Base-by-base conservation (phyloP, 2,329 filamentous ascomycete species). In the Dothidotthia symphoricarpi region DNA sequence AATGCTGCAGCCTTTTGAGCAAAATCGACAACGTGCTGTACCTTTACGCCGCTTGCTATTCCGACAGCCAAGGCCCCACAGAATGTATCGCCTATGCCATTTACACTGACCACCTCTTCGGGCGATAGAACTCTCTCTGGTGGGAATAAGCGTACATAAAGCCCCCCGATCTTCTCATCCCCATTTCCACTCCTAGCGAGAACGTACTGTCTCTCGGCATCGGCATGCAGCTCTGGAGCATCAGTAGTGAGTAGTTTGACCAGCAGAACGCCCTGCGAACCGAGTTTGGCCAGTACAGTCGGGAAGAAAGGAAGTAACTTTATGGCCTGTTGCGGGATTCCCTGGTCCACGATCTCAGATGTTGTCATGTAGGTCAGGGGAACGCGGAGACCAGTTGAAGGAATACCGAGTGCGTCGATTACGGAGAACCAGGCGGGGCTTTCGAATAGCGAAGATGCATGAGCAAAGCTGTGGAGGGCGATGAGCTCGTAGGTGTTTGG, bases 71-170 rank as follows among this genome's bases (percentile, higher is more conserved):
- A 54, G 11, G 89, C 85, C 0, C 91, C 93, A 7, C 94, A 73
- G 63, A 97, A 90, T 0, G 93, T 96, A 67, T 98, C 93, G 0
- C 93, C 93, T 2, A 88, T 89, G 0, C 91, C 93, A 63, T 97
- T 97, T 8, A 97, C 91, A 31, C 88, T 95, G 1, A 91, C 81
- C 1, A 95, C 75, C 16, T 93, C 81, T 14, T 77, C 69, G 0
- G 71, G 66, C 2, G 53, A 41, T 5, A 95, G 75, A 12, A 72
- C 69, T 60, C 86, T 81, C 1, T 78, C 78, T 0, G 85, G 74
- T 0, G 86, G 80, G 62, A 88, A 70, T 0, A 83, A 62, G 5
- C 81, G 69, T 83, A 96, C 89, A 59, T 96, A 96, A 3, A 96
- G 75, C 0, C 90, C 91, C 0, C 89, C 72, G 0, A 75, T 70